Evolutionary conservation across 257 asterid genomes (phyloP).

Genomic region (Solanum appendiculatum): DNA sequence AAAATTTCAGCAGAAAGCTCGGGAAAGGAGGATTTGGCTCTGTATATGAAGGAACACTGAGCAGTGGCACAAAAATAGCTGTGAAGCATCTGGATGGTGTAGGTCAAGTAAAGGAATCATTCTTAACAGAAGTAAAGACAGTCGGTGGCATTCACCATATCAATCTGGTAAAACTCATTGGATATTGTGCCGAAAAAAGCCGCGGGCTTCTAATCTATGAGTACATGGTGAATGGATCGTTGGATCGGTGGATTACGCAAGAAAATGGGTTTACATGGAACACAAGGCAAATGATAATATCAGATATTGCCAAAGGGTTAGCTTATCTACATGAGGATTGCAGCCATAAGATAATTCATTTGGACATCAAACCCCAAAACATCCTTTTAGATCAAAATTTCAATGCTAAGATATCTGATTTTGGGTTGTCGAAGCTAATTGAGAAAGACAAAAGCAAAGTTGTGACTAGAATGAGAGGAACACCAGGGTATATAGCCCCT

Average conservation of each 20-base stretch:
- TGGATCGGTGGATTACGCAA: slow-evolving; percentile 16
- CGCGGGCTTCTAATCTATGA: slow-evolving; percentile 11
- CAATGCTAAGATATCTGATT: slow-evolving; percentile 17
- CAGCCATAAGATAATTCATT: slow-evolving; percentile 14
- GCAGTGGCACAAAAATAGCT: slow-evolving; percentile 7
- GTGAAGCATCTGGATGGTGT: slow-evolving; percentile 5
- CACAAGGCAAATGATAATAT: not conserved
- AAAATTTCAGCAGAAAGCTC: not conserved
- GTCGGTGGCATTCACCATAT: slow-evolving; percentile 12
- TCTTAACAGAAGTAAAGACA: slow-evolving; percentile 7
- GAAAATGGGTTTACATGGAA: not conserved
- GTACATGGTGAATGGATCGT: slow-evolving; percentile 12
- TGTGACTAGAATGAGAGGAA: slow-evolving; percentile 2
- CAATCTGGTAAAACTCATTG: slow-evolving; percentile 11
- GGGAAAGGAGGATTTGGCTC: slow-evolving; percentile 17
- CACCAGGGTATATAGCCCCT: slow-evolving; percentile 7
- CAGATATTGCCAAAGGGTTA: slow-evolving; percentile 15
- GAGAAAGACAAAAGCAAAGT: slow-evolving; percentile 10
- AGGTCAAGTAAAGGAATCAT: not conserved
- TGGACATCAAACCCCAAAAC: slow-evolving; percentile 18
- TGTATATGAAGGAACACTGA: slow-evolving; percentile 8
- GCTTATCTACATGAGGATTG: slow-evolving; percentile 18
- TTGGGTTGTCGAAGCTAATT: slow-evolving; percentile 10
- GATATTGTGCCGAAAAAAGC: slow-evolving; percentile 3
- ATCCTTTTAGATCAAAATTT: slow-evolving; percentile 14